Base-by-base conservation (phyloP, 208 protist species). In the Blastocrithidia nonstop region DNA sequence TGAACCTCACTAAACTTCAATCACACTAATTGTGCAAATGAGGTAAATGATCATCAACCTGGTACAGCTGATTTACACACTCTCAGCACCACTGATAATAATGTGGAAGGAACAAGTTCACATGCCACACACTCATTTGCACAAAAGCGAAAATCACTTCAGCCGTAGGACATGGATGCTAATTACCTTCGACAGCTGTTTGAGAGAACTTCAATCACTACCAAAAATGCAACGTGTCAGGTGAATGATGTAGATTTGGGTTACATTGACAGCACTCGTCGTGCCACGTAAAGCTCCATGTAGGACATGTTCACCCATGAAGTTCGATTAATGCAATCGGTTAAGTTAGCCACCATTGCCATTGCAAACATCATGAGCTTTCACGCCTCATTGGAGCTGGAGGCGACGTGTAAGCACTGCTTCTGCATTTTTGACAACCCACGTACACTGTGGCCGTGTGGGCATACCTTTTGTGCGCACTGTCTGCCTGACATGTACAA, bases 371-470 rank as follows among this genome's bases (percentile, higher is more conserved):
- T 88, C 22, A 73, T 92, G 48, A 67, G 63, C 11, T 92, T 92
- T 46, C 77, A 92, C 56, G 54, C 77, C 7, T 79, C 71, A 23
- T 59, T 92, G n/a, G 74, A 85, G 59, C 45, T 92, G 45, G 82
- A 92, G 61, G 73, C 72, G 8, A 92, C 82, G 11, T 92, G 82
- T 54, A 80, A 70, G 54, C 65, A 76, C 64, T 92, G 82, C 47
- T 86, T 92, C 49, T 86, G 61, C 37, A 55, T 92, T 13, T 92
- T 84, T 54, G 71, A 85, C 35, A 57, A 63, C 40, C 77, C 82
- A 6, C 74, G 75, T 32, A 88, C 78, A n/a, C n/a, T 80, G 20
- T 92, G 83, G 77, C 83, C 83, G 6, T 92, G 83, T 50, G 83
- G 83, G 13, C 83, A 92, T 73, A 84, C 78, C 15, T 92, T 92